Conservation (phyloP, 306 rosid genomes). For the Cicer pinnatifidum region DNA sequence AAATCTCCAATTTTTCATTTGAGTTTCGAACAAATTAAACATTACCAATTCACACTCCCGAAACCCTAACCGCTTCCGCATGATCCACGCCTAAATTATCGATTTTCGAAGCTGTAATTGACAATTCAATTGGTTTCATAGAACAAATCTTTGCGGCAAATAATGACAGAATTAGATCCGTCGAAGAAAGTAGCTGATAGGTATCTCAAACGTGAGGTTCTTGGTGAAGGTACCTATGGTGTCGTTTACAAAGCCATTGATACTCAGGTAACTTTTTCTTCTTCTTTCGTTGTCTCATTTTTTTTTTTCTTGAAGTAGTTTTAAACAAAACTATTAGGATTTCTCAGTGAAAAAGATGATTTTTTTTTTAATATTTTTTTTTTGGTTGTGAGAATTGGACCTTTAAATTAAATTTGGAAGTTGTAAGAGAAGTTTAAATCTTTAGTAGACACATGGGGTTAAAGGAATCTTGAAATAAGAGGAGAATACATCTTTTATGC, state of each 20-base stretch:
- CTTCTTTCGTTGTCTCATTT: not conserved
- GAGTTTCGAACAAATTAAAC: slow-evolving; percentile 28
- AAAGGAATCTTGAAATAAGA: slow-evolving; percentile 9
- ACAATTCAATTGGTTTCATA: not conserved
- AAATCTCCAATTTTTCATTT: slow-evolving; percentile 26
- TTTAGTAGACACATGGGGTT: not conserved
- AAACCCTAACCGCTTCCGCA: slow-evolving; percentile 54
- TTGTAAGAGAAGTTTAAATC: slow-evolving; percentile 30
- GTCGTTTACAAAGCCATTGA: slow-evolving; percentile 97
- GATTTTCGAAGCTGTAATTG: slow-evolving; percentile 6
- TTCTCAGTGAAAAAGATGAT: not conserved
- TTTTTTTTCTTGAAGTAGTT: not conserved
- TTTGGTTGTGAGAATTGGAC: slow-evolving; percentile 10
- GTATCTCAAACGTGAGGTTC: slow-evolving; percentile 90
- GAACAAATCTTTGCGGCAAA: not conserved
- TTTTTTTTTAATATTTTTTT: not conserved
- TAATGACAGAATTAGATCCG: slow-evolving; percentile 65
- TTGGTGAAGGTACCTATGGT: slow-evolving; percentile 99
- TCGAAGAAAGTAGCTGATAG: slow-evolving; percentile 94
- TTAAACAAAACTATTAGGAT: not conserved
- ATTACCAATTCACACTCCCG: not conserved
- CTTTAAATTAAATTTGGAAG: slow-evolving; percentile 19
- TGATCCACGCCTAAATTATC: slow-evolving; percentile 39
- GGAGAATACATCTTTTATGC: not conserved
- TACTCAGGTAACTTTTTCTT: slow-evolving; percentile 62